Conservation (phyloP, 257 asterid genomes). For the Verbena officinalis region DNA sequence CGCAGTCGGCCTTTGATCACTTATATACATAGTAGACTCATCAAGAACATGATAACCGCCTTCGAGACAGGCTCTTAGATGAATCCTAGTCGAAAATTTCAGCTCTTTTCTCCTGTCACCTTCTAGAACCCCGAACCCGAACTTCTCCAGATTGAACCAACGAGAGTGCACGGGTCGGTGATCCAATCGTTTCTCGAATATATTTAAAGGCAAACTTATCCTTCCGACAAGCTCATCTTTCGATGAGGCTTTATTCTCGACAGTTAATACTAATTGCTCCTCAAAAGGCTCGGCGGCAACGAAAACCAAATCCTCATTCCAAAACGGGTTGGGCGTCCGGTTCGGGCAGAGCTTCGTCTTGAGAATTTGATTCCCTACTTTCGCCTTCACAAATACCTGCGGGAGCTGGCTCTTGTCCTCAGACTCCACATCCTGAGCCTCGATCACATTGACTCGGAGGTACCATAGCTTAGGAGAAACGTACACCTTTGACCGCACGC, state of each 20-base stretch:
- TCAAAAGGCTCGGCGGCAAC: conserved; percentile 87
- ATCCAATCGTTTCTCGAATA: conserved; percentile 66
- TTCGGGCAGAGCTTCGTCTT: conserved; percentile 55
- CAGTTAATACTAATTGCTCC: conserved; percentile 54
- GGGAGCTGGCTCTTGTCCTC: conserved; percentile 62
- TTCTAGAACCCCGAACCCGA: conserved; percentile 57
- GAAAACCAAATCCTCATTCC: conserved; percentile 76
- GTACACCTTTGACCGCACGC: conserved; percentile 74
- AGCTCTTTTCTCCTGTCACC: conserved; percentile 59
- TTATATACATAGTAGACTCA: conserved; percentile 71
- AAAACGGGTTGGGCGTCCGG: conserved; percentile 58
- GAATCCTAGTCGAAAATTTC: conserved; percentile 67
- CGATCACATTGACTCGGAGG: conserved; percentile 67
- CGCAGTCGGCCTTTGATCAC: conserved; percentile 78
- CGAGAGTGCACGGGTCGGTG: conserved; percentile 61
- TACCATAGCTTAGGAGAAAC: conserved; percentile 82
- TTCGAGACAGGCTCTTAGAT: conserved; percentile 63
- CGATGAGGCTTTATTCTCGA: conserved; percentile 47
- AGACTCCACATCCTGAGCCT: conserved; percentile 69
- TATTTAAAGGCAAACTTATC: conserved; percentile 46
- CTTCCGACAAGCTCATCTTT: conserved; percentile 71
- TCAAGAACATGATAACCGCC: conserved; percentile 80
- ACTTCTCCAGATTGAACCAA: conserved; percentile 70
- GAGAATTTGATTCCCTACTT: conserved; percentile 66
- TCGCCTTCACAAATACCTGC: conserved; percentile 64